Evolutionary conservation across 2,329 filamentous ascomycete species (phyloP), one percentile per base, ranked within the genome.

Genomic region (Westerdykella ornata): DNA sequence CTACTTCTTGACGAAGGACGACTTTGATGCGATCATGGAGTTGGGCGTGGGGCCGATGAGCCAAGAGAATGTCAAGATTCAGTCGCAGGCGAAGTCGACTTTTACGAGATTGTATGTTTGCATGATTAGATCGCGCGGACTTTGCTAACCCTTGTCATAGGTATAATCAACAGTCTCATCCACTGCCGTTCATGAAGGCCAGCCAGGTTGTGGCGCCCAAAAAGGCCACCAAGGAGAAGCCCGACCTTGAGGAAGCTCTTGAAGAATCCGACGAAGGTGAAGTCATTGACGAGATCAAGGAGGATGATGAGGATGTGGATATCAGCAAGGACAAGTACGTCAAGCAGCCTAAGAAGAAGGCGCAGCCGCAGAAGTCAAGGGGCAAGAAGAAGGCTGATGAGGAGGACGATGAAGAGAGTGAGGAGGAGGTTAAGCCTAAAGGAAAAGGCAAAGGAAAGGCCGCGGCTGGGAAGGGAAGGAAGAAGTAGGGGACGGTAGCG

Each of bases 271-370:
- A 94, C 35, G 79, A 80, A 33, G 85, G 65, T 12, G 68, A 70
- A 35, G 62, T 66, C 4, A 49, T 69, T 4, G 66, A 70, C 33
- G 68, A 67, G 17, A 59, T 63, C 36, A 68, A 79, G 32, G 79
- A 75, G 1, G 82, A 82, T 3, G 83, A 85, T 0, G 83, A 87
- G 11, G 85, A 88, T 39, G 70, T 81, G n/a, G 88, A 94, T 61
- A 65, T 97, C 38, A 88, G 84, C 59, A 94, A 90, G 62, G 92
- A 98, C 68, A 97, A 96, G 67, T 96, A 94, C 59, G 89, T 97
- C 63, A 94, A 92, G 66, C 77, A 84, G 60, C 87, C 90, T 11
- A 96, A 95, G 74, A 80, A 78, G 49, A 88, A 82, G 65, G 56
- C 53, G 2, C 53, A 69, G 12, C 52, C 62, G 58, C 77, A 79